These are phyloP conservation scores for Aspergillus ibericus DNA, from an alignment of 2,329 filamentous ascomycete genomes.

Conservation along the genomic window DNA sequence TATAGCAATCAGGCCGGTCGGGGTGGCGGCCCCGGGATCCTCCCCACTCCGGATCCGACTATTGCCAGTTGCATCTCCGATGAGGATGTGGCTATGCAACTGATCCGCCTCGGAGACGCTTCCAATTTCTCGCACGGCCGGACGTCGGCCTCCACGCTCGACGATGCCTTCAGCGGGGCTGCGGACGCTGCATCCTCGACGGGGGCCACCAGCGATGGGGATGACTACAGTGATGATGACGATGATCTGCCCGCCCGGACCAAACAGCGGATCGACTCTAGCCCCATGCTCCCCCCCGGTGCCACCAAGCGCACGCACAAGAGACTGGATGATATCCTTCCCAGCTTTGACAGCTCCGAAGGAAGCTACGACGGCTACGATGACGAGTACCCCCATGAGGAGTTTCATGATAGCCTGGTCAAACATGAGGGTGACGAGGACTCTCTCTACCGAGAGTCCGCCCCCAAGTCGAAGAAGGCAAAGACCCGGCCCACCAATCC, in stretches of 20 bases:
- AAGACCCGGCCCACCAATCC: conserved; percentile 48
- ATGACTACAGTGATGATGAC: conserved; percentile 62
- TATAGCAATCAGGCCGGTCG: conserved; percentile 43
- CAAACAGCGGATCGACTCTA: conserved; percentile 46
- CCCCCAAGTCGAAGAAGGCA: conserved; percentile 53
- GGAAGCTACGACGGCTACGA: conserved; percentile 64
- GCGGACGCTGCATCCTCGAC: conserved; percentile 84
- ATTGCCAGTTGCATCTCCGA: conserved; percentile 96
- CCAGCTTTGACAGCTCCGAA: conserved; percentile 59
- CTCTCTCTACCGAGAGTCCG: conserved; percentile 35
- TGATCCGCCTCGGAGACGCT: conserved; percentile 93
- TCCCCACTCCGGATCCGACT: conserved; percentile 95
- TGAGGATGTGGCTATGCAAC: conserved; percentile 93
- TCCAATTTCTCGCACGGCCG: conserved; percentile 91
- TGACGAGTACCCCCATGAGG: conserved; percentile 54
- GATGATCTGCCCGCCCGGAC: conserved; percentile 51
- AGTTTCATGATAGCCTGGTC: conserved; percentile 53
- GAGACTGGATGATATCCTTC: conserved; percentile 53
- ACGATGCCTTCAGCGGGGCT: conserved; percentile 88
- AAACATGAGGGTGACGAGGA: conserved; percentile 55
- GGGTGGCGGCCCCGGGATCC: conserved; percentile 56
- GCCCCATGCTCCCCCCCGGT: conserved; percentile 46
- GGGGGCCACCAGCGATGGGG: conserved; percentile 77
- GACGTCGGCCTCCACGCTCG: conserved; percentile 87
- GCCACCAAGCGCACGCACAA: conserved; percentile 49